Conservation (phyloP, 169 alveolate species). For the Plasmodium chabaudi region DNA sequence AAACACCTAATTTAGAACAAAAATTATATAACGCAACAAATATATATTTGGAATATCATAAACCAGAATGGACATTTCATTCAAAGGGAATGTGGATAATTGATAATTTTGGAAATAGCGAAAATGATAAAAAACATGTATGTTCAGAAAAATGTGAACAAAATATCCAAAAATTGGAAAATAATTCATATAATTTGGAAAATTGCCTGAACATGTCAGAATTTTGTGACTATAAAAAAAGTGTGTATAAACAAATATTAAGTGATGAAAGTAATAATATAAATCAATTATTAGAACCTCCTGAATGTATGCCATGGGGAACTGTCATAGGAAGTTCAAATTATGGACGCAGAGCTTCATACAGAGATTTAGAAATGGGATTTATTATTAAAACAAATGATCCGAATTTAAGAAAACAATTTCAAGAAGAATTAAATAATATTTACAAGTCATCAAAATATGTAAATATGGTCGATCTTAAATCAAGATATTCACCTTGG, state of each 20-base stretch:
- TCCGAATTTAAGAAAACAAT: conserved; percentile 70
- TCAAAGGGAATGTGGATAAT: conserved; percentile 75
- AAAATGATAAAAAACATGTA: background rate
- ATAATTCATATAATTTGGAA: conserved; percentile 71
- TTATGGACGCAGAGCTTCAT: conserved; percentile 81
- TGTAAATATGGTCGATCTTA: conserved; percentile 72
- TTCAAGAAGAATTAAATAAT: conserved; percentile 79
- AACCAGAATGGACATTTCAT: conserved; percentile 73
- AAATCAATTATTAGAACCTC: conserved; percentile 5
- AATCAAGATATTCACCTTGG: conserved; percentile 62
- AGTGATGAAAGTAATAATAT: conserved; percentile 58
- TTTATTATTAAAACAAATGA: conserved; percentile 84
- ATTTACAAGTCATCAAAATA: conserved; percentile 77
- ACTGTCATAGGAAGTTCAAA: conserved; percentile 87
- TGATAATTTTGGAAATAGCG: background rate
- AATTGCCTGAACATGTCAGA: conserved; percentile 82
- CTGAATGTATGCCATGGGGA: conserved; percentile 78
- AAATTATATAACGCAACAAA: conserved; percentile 1
- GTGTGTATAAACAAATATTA: conserved; percentile 52
- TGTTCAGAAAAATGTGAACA: background rate
- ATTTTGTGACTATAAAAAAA: conserved; percentile 79
- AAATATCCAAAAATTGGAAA: conserved; percentile 12
- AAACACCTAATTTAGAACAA: conserved; percentile 14
- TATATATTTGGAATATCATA: conserved; percentile 64
- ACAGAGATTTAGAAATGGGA: conserved; percentile 84